Conservation (phyloP, 2,329 filamentous ascomycete species). For the Geoglossum cookeanum region DNA sequence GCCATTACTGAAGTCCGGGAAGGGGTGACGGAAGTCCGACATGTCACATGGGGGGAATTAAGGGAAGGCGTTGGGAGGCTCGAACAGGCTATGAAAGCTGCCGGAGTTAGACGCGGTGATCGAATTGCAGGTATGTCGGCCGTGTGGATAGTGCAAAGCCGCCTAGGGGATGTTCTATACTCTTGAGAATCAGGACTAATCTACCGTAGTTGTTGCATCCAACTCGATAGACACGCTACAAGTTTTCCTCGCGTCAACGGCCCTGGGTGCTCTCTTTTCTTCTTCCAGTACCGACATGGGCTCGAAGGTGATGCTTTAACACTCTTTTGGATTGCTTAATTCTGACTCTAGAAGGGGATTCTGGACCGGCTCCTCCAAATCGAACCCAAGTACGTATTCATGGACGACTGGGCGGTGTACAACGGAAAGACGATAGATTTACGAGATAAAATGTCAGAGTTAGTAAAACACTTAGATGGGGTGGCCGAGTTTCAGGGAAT, state of each 20-base stretch:
- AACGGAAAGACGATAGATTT: constrained; percentile 60
- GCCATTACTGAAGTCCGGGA: constrained; percentile 57
- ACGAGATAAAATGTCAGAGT: constrained; percentile 48
- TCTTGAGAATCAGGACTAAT: not conserved
- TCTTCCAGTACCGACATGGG: constrained; percentile 72
- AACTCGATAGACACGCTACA: constrained; percentile 58
- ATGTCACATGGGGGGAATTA: constrained; percentile 50
- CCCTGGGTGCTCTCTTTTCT: constrained; percentile 57
- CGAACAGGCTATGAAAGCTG: constrained; percentile 44
- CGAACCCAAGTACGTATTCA: constrained; percentile 60
- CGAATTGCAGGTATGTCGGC: constrained; percentile 35
- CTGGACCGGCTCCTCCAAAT: constrained; percentile 58
- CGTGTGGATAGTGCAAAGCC: not conserved
- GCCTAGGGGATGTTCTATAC: not conserved
- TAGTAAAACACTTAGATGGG: constrained; percentile 41
- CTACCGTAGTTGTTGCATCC: constrained; percentile 39
- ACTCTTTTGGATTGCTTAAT: not conserved
- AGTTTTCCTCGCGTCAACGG: constrained; percentile 48
- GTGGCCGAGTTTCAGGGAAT: constrained; percentile 42
- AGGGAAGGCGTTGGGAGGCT: constrained; percentile 37
- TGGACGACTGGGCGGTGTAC: constrained; percentile 64
- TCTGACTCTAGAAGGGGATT: constrained; percentile 30
- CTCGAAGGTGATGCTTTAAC: constrained; percentile 26
- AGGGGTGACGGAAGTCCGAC: constrained; percentile 34
- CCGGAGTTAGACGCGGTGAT: constrained; percentile 52